Evolutionary conservation across 2,329 filamentous ascomycete genomes (phyloP).

Genomic region (Colletotrichum eleusines): DNA sequence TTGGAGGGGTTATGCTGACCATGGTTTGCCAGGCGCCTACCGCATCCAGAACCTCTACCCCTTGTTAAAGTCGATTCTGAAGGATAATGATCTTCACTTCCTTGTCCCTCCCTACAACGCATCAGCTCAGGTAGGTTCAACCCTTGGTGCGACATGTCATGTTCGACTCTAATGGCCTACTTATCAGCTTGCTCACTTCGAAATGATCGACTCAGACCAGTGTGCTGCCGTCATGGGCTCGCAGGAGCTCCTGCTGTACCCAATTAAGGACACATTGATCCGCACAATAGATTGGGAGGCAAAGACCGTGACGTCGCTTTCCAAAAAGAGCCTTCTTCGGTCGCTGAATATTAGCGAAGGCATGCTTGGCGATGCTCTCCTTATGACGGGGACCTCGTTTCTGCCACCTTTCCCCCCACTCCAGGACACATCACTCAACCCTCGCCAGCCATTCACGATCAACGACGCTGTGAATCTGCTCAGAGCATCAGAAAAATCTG

Average conservation of each 20-base stretch:
- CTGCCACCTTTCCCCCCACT: constrained; percentile 84
- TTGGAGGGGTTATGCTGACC: constrained; percentile 22
- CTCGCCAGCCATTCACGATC: constrained; percentile 71
- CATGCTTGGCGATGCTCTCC: constrained; percentile 84
- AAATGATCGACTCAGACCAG: constrained; percentile 74
- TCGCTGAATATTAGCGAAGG: constrained; percentile 74
- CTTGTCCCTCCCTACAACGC: constrained; percentile 89
- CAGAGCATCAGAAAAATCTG: constrained; percentile 75
- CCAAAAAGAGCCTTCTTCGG: constrained; percentile 78
- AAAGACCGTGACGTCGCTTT: constrained; percentile 71
- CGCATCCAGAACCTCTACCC: constrained; percentile 79
- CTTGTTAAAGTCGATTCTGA: constrained; percentile 80
- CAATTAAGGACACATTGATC: constrained; percentile 82
- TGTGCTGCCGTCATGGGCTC: constrained; percentile 85
- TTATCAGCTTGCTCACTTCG: constrained; percentile 82
- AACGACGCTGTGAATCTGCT: constrained; percentile 84
- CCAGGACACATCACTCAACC: constrained; percentile 67
- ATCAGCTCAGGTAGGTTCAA: constrained; percentile 78
- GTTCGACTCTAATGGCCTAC: constrained; percentile 47
- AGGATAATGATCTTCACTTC: constrained; percentile 77
- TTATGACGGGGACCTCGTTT: constrained; percentile 87
- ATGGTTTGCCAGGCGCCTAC: constrained; percentile 70
- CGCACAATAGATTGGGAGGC: constrained; percentile 75
- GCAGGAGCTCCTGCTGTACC: constrained; percentile 87
- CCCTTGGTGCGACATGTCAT: background rate